phyloP scores from a whole-genome alignment of 140 eudicot genomes.

The Ambrosia hybrid region DNA sequence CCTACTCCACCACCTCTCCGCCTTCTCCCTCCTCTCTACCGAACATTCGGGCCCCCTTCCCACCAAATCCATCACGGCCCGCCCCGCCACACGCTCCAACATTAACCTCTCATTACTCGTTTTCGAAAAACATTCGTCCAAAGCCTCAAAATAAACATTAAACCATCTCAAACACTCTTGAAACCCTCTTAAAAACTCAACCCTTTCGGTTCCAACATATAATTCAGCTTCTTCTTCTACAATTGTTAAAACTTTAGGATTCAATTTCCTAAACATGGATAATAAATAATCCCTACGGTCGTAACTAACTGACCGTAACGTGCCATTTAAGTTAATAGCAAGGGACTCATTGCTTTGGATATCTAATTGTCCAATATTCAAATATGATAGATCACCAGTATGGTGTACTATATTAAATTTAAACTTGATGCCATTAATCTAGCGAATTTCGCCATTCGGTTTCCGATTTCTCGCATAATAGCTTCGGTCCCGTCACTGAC shows the following conservation, averaged over 20 bases:
- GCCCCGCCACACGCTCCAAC: conserved; percentile 84
- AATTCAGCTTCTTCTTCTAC: conserved; percentile 97
- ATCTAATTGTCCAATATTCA: conserved; percentile 48
- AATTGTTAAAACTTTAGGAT: conserved; percentile 66
- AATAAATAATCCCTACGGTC: conserved; percentile 56
- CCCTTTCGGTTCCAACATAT: conserved; percentile 58
- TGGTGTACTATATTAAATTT: conserved; percentile 60
- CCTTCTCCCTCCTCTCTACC: conserved; percentile 81
- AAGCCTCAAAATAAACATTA: conserved; percentile 78
- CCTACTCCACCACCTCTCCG: conserved; percentile 69
- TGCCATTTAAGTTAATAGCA: conserved; percentile 66
- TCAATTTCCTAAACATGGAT: conserved; percentile 52
- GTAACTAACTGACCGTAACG: conserved; percentile 53
- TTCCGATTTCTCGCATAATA: conserved; percentile 88
- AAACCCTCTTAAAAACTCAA: conserved; percentile 73
- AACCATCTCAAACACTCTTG: conserved; percentile 83
- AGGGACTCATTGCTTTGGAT: conserved; percentile 70
- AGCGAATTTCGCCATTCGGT: conserved; percentile 77
- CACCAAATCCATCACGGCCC: conserved; percentile 78
- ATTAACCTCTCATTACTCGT: conserved; percentile 87
- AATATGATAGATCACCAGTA: conserved; percentile 54
- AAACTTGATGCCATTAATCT: conserved; percentile 76
- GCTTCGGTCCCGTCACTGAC: conserved; percentile 42
- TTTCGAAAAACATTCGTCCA: conserved; percentile 69
- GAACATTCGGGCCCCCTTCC: conserved; percentile 51